Evolutionary conservation across 345 rosid genomes (phyloP).

Genomic region (Nasturtium officinale): DNA sequence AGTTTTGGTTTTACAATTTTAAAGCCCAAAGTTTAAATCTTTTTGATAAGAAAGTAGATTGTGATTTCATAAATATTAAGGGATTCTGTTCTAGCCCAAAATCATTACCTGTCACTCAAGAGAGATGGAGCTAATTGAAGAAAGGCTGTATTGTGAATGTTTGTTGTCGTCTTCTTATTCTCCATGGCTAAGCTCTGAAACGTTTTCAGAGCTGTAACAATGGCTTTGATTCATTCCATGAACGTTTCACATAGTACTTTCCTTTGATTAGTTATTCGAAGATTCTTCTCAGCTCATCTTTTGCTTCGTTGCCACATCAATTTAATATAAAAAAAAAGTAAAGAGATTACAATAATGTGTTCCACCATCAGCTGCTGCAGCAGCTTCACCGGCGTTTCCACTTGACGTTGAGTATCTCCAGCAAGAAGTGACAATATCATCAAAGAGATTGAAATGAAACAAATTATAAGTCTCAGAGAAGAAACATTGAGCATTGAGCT

Average conservation of each 20-base stretch:
- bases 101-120: not conserved
- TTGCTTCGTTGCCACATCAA: conserved; percentile 24
- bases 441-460: conserved; percentile 56
- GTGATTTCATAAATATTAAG: not conserved
- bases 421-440: conserved; percentile 47
- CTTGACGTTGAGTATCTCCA: conserved; percentile 65
- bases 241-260: conserved; percentile 14
- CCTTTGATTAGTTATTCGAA: conserved; percentile 22
- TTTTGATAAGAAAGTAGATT: not conserved
- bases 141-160: conserved; percentile 1
- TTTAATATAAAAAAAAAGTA: not conserved
- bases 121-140: conserved; percentile 7
- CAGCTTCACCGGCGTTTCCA: conserved; percentile 51
- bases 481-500: conserved; percentile 64
- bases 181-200: conserved; percentile 7
- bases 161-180: not conserved
- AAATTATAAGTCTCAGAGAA: conserved; percentile 54
- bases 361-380: conserved; percentile 24
- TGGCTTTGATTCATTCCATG: conserved; percentile 31
- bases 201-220: conserved; percentile 14
- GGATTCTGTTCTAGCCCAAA: conserved; percentile 26
- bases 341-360: conserved; percentile 14
- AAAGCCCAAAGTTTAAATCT: conserved; percentile 33
- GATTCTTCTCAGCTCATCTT: conserved; percentile 18
- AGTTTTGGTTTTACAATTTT: not conserved